Conservation (phyloP, 2,329 filamentous ascomycete genomes). For the Fonsecaea monophora region DNA sequence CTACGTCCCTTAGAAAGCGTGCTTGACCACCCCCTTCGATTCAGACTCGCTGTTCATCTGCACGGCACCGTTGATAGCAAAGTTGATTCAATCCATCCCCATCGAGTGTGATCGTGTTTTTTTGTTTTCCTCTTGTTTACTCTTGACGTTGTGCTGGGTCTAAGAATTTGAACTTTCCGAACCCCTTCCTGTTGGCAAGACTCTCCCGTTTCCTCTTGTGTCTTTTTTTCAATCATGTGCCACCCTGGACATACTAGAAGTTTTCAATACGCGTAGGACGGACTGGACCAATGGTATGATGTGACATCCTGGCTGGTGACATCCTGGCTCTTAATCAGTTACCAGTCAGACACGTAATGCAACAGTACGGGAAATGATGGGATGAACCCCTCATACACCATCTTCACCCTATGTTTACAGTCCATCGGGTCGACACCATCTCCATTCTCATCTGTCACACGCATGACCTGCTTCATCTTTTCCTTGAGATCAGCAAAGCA, state of each 20-base stretch:
- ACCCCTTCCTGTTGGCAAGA: neutral
- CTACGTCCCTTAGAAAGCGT: neutral
- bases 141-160: neutral
- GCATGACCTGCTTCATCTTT: conserved; percentile 23
- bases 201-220: neutral
- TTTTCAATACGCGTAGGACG: neutral
- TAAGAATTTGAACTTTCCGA: neutral
- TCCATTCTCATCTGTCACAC: conserved; percentile 10
- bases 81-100: too few species aligned
- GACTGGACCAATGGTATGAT: neutral
- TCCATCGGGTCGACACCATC: conserved; percentile 2
- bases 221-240: neutral
- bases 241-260: neutral
- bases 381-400: conserved; percentile 14
- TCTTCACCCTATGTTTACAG: conserved; percentile 16
- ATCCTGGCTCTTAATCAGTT: neutral
- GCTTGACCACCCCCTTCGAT: neutral
- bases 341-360: neutral
- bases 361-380: neutral
- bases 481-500: neutral
- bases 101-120: neutral
- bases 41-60: neutral
- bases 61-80: neutral
- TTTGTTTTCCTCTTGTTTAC: neutral
- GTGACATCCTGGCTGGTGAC: neutral